Evolutionary conservation across 495 filamentous ascomycete species (phyloP), one percentile per base, ranked within the genome.

Genomic region (Penicilliopsis zonata): DNA sequence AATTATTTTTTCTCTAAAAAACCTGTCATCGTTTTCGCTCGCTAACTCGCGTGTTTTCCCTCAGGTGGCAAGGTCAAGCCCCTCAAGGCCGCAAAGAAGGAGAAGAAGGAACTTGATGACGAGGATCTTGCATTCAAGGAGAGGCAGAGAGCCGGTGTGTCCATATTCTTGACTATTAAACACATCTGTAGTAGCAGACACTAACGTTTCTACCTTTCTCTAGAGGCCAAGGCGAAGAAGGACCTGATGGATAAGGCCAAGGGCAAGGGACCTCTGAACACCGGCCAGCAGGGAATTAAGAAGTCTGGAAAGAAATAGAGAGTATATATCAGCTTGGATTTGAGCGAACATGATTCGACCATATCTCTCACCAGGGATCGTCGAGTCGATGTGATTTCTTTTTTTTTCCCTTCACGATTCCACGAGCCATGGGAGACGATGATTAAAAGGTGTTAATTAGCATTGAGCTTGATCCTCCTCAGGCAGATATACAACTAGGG

Each of bases 261-360:
- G 46, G 60, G 61, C 46, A 70, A 70, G 54, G 67, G 67, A 12
- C 70, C 67, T n/a, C 38, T 76, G 63, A 84, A 82, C 59, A 78
- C 76, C 30, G 83, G 82, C 20, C 51, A 66, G 31, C 82, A 87
- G 61, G 82, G 82, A 30, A 90, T 90, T 64, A 90, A 87, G 76
- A 87, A 84, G 67, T 83, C 78, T 18, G 82, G 82, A 50, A 87
- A 90, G 78, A 86, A 86, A 69, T 85, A 70, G 63, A 35, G 15
- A 15, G 8, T 6, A 10, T 18, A 27, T 36, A 35, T 16, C 13
- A n/a, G 4, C 14, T 24, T 14, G 26, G 13, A n/a, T 20, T n/a
- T n/a, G n/a, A n/a, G n/a, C n/a, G n/a, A n/a, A n/a, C n/a, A n/a
- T n/a, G n/a, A n/a, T n/a, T n/a, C n/a, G n/a, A n/a, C n/a, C n/a